Percentiles rank a stretch among this genome's conserved stretches.
These are phyloP conservation scores for Verticillium tricorpus DNA, from an alignment of 2,329 filamentous ascomycete genomes.

Conservation along the genomic window DNA sequence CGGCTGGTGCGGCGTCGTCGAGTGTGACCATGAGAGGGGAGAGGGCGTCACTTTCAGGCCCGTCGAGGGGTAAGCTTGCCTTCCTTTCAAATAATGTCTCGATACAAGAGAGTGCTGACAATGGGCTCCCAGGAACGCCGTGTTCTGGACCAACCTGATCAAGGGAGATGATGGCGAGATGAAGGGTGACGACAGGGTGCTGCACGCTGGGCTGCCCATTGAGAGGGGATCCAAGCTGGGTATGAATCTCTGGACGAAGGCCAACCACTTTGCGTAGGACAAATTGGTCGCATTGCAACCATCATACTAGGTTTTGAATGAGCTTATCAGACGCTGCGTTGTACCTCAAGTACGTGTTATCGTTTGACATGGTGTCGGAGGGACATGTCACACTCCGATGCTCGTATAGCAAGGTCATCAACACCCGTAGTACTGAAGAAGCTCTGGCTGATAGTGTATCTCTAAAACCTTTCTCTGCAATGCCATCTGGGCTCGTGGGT, in stretches of 20 bases:
- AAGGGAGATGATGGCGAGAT: constrained; percentile 17
- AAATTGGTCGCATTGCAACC: not conserved
- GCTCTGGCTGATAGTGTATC: too few species aligned
- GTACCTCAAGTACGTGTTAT: not conserved
- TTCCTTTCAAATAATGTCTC: not conserved
- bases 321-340: not conserved
- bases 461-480: too few species aligned
- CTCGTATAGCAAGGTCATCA: too few species aligned
- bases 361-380: not conserved
- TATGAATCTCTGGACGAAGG: constrained; percentile 38
- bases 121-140: constrained; percentile 23
- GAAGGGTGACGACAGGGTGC: constrained; percentile 28
- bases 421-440: too few species aligned
- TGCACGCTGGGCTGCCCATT: constrained; percentile 35
- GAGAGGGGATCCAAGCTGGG: constrained; percentile 33
- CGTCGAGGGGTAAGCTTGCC: constrained; percentile 12
- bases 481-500: too few species aligned
- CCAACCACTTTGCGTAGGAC: not conserved
- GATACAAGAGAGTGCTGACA: constrained; percentile 3
- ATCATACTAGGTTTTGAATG: not conserved
- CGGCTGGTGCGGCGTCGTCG: constrained; percentile 31
- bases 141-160: constrained; percentile 35
- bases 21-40: constrained; percentile 35
- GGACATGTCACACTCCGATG: too few species aligned
- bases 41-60: constrained; percentile 34